These are phyloP conservation scores for Teunomyces panamensis DNA, from an alignment of 805 yeast genomes.

Conservation along the genomic window DNA sequence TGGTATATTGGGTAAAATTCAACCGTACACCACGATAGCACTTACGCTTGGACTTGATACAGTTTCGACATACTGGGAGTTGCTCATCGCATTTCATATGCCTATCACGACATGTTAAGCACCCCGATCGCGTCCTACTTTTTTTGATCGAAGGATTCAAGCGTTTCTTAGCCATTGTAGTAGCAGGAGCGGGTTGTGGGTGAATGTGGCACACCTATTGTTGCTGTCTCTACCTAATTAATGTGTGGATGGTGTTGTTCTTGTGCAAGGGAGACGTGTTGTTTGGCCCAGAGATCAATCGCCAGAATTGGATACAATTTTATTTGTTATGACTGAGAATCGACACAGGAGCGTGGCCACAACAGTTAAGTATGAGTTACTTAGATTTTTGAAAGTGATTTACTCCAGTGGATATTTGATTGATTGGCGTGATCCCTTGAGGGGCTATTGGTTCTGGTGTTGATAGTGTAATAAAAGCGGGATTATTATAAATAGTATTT, in stretches of 20 bases:
- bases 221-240: neutral
- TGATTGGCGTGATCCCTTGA: conserved; percentile 1
- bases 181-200: neutral
- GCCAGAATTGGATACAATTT: conserved; percentile 1
- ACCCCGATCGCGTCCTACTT: conserved; percentile 48
- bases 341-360: neutral
- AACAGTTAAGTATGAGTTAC: neutral
- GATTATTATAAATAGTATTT: conserved; percentile 2
- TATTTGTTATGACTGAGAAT: conserved; percentile 4
- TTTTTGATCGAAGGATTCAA: conserved; percentile 23
- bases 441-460: neutral
- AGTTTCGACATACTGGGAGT: conserved; percentile 57
- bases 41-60: conserved; percentile 47
- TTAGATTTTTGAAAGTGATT: neutral
- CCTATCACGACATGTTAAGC: conserved; percentile 61
- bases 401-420: neutral
- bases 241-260: neutral
- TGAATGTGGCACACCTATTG: neutral
- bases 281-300: neutral
- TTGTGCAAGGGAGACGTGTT: conserved; percentile 1
- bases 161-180: conserved; percentile 23
- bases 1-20: conserved; percentile 43
- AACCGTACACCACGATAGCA: conserved; percentile 48
- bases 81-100: conserved; percentile 69
- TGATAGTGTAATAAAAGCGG: conserved; percentile 1